These are phyloP conservation scores for Diaporthe sp. DNA, from an alignment of 2,329 filamentous ascomycete genomes.

Conservation along the genomic window DNA sequence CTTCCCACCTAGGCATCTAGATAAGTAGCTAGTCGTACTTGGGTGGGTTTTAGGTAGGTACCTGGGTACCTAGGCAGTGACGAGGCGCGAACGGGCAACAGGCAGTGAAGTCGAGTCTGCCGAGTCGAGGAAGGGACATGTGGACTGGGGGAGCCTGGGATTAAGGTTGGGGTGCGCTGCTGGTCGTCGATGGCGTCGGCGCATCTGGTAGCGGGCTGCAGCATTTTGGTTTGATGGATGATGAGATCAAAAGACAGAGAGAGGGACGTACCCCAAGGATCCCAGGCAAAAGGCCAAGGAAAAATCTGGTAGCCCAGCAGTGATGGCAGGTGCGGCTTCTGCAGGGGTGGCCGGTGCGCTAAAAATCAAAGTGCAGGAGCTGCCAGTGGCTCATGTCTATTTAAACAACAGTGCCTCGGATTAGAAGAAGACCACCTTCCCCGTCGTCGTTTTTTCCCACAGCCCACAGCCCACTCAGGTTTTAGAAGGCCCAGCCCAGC, in stretches of 20 bases:
- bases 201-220: slow-evolving; percentile 18
- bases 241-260: neutral
- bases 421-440: slow-evolving; percentile 39
- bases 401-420: slow-evolving; percentile 39
- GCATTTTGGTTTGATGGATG: slow-evolving; percentile 19
- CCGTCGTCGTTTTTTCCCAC: slow-evolving; percentile 39
- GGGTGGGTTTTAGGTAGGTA: neutral
- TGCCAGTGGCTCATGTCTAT: slow-evolving; percentile 37
- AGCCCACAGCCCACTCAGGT: slow-evolving; percentile 29
- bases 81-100: neutral
- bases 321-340: slow-evolving; percentile 37
- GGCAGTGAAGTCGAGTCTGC: slow-evolving; percentile 5
- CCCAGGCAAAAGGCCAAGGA: slow-evolving; percentile 36
- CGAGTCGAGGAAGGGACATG: slow-evolving; percentile 5
- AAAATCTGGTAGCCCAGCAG: slow-evolving; percentile 36
- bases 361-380: slow-evolving; percentile 29
- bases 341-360: slow-evolving; percentile 38
- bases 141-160: neutral
- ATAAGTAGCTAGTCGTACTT: neutral
- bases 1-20: neutral
- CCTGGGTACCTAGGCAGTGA: too few species aligned
- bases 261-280: slow-evolving; percentile 20
- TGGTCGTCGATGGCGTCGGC: slow-evolving; percentile 9
- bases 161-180: slow-evolving; percentile 3
- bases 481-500: slow-evolving; percentile 25